Base-by-base conservation (phyloP, 2,329 filamentous ascomycete genomes). In the Colletotrichum coccodes region DNA sequence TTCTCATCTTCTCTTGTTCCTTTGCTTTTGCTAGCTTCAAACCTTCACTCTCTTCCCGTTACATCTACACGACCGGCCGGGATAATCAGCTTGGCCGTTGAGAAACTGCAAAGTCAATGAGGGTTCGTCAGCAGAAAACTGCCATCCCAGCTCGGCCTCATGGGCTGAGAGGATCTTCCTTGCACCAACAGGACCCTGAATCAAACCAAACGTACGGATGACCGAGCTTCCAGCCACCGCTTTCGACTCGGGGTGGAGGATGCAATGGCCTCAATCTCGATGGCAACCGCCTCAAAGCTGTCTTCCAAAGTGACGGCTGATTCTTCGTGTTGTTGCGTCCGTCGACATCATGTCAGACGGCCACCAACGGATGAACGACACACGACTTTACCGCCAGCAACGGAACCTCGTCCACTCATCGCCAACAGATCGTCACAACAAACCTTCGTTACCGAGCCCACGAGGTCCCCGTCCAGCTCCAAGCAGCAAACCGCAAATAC, bases 391-490 rank as follows among this genome's bases (percentile, higher is more conserved):
- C 52, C 59, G 42, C 59, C 59, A 46, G 36, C 21, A 57, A 42
- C 21, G n/a, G 6, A 40, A n/a, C 12, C 46, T 34, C 18, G 23
- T 5, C 65, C 65, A 65, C 38, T 60, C 65, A 52, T 40, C 36
- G 44, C 42, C 49, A 44, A 26, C 53, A 44, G 63, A 70, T 70
- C 60, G 32, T 60, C 70, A 71, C 42, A 71, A 71, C 60, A 71
- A 68, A 69, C 56, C 42, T 21, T 23, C 21, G 63, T 66, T 68
- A 61, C 65, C 54, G 50, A 57, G 66, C 28, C 49, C 66, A 67
- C 49, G 26, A 62, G 21, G 12, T 40, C 11, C 62, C 21, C 62
- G 18, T 23, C 28, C 34, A 26, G 44, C 3, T 66, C 53, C 5
- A 52, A 18, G 34, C 44, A 59, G 42, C 54, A 52, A 40, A 44